Evolutionary conservation across 1,284 basidiomycete species (phyloP).

Genomic region (Athelia sp.): DNA sequence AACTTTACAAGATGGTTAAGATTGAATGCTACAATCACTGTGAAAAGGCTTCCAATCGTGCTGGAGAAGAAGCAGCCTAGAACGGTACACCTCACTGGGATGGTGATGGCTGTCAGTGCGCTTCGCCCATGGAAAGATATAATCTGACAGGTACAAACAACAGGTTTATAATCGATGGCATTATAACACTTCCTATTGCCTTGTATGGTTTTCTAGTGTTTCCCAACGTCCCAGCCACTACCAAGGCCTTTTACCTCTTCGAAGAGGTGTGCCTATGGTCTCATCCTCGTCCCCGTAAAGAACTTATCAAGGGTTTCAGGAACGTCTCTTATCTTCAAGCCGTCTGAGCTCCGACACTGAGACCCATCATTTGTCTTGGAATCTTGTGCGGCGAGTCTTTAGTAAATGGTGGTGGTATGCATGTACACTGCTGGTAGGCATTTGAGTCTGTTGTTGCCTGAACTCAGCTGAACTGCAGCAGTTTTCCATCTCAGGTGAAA

Average conservation of each 20-base stretch:
- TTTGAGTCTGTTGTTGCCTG: neutral
- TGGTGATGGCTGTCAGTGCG: constrained; percentile 66
- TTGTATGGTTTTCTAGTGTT: constrained; percentile 71
- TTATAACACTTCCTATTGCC: constrained; percentile 69
- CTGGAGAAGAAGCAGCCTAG: no score
- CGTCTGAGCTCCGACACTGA: constrained; percentile 40
- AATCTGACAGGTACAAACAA: neutral
- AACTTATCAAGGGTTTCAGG: constrained; percentile 29
- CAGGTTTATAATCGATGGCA: constrained; percentile 69
- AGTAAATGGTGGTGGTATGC: constrained; percentile 68
- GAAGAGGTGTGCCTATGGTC: constrained; percentile 37
- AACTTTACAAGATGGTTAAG: no score
- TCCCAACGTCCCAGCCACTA: constrained; percentile 65
- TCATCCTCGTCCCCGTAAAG: no score
- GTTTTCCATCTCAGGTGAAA: constrained; percentile 65
- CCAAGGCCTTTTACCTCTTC: constrained; percentile 60
- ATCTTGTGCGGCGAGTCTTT: constrained; percentile 46
- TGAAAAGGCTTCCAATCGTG: no score
- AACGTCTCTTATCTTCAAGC: constrained; percentile 45
- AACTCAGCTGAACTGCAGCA: constrained; percentile 15
- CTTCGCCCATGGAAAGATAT: neutral
- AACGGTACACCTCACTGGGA: no score
- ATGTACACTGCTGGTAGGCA: constrained; percentile 53
- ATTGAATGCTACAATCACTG: no score
- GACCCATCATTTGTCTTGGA: constrained; percentile 43